These are phyloP conservation scores for Crithidia expoeki DNA, from an alignment of 208 protist genomes.

Conservation along the genomic window DNA sequence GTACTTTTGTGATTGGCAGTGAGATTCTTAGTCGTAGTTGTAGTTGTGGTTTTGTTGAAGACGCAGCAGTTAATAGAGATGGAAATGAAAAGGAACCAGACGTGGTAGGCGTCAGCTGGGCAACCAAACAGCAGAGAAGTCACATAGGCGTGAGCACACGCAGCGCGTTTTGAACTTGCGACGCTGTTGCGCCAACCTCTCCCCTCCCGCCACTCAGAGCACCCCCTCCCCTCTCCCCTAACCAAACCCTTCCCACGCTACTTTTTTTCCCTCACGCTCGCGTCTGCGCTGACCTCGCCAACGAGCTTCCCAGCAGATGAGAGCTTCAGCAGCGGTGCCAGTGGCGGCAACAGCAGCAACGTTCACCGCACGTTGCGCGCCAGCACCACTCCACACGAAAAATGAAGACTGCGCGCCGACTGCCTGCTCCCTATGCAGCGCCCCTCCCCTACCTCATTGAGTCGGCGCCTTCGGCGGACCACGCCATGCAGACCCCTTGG, in stretches of 20 bases:
- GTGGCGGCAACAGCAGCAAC: not conserved
- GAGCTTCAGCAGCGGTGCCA: not conserved
- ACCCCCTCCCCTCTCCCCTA: no score
- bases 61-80: no score
- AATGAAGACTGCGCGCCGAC: conserved; percentile 49
- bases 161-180: no score
- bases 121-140: no score
- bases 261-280: not conserved
- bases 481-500: no score
- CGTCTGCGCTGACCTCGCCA: not conserved
- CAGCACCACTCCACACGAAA: conserved; percentile 17
- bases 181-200: not conserved
- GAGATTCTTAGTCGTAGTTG: conserved; percentile 5
- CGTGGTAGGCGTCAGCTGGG: no score
- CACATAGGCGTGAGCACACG: no score
- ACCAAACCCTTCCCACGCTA: no score
- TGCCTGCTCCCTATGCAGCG: conserved; percentile 35
- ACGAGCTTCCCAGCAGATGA: not conserved
- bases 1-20: conserved; percentile 43
- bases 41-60: not conserved
- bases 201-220: no score
- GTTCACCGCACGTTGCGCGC: conserved; percentile 2
- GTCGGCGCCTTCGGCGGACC: no score
- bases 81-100: no score
- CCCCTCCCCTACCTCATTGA: no score